phyloP scores from a whole-genome alignment of 2,329 filamentous ascomycete genomes.

The Trichoderma arundinaceum region DNA sequence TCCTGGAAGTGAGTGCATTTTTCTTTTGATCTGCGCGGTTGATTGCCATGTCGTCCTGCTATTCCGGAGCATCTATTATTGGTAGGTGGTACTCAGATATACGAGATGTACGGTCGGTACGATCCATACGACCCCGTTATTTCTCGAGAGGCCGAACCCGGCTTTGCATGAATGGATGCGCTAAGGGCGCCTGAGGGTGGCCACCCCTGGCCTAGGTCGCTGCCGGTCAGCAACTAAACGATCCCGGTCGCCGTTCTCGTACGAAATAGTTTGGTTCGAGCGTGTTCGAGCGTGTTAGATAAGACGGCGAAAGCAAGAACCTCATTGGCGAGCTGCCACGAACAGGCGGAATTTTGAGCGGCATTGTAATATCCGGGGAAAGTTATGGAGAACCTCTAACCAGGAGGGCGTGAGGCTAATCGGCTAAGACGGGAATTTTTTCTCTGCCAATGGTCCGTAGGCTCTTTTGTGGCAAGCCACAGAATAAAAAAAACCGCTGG shows the following conservation, averaged over 20 bases:
- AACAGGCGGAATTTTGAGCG: not conserved
- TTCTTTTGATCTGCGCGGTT: not conserved
- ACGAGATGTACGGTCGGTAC: conserved; percentile 29
- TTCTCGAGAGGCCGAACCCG: not conserved
- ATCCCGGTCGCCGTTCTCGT: conserved; percentile 5
- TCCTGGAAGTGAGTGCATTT: not conserved
- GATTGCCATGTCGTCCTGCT: not conserved
- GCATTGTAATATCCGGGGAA: conserved; percentile 25
- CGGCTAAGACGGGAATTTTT: conserved; percentile 24
- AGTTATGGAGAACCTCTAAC: conserved; percentile 5
- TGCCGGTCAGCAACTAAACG: conserved; percentile 9
- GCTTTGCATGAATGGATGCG: conserved; percentile 1
- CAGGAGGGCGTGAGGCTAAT: conserved; percentile 12
- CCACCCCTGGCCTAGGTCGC: conserved; percentile 13
- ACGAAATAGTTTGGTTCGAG: not conserved
- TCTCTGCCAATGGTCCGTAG: conserved; percentile 4
- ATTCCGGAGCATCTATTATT: not conserved
- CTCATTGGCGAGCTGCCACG: conserved; percentile 9
- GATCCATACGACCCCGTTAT: conserved; percentile 23
- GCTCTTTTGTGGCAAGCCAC: conserved; percentile 1
- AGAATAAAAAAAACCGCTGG: conserved; percentile 3
- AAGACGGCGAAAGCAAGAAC: not conserved
- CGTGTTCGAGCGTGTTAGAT: not conserved
- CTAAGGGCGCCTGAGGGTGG: conserved; percentile 6
- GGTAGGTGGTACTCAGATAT: conserved; percentile 28